Percentiles rank a stretch among this genome's conserved stretches.
Conservation (phyloP, 1,139 yeast species). For the Nakaseomyces glabratus region DNA sequence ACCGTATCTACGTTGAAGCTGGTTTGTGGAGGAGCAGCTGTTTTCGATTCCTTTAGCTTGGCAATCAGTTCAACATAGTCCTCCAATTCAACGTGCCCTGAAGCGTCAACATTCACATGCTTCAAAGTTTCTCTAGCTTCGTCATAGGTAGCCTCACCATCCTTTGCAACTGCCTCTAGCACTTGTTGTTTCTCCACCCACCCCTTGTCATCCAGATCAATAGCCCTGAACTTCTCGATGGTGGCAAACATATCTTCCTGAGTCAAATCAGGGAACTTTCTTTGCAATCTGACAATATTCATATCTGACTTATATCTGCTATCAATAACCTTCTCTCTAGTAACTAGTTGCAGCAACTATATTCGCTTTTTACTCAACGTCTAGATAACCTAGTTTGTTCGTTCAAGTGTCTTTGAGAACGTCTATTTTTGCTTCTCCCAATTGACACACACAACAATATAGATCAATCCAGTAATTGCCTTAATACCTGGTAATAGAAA, state of each 20-base stretch:
- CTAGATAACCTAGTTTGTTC: too few species aligned
- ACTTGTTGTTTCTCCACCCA: conserved; percentile 89
- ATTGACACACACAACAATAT: too few species aligned
- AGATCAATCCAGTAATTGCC: too few species aligned
- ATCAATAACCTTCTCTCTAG: too few species aligned
- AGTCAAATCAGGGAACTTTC: conserved; percentile 74
- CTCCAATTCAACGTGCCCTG: conserved; percentile 93
- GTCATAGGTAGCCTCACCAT: conserved; percentile 79
- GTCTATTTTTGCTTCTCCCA: too few species aligned
- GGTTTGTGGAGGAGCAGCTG: conserved; percentile 31
- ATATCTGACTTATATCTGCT: conserved; percentile 59
- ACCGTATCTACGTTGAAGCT: conserved; percentile 20
- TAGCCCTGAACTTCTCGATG: conserved; percentile 71
- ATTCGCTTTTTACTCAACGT: too few species aligned
- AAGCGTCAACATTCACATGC: conserved; percentile 85
- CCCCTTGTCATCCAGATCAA: conserved; percentile 91
- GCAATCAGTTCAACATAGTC: conserved; percentile 86
- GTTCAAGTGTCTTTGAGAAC: too few species aligned
- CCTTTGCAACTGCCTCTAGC: conserved; percentile 69
- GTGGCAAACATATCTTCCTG: conserved; percentile 81
- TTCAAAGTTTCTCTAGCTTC: conserved; percentile 90
- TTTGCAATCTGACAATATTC: conserved; percentile 51
- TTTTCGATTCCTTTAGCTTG: conserved; percentile 45
- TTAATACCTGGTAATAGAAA: too few species aligned
- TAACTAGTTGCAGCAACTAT: too few species aligned